These are phyloP conservation scores for Rhizomucor miehei DNA, from an alignment of 371 early-diverging fungal species.

Conservation along the genomic window DNA sequence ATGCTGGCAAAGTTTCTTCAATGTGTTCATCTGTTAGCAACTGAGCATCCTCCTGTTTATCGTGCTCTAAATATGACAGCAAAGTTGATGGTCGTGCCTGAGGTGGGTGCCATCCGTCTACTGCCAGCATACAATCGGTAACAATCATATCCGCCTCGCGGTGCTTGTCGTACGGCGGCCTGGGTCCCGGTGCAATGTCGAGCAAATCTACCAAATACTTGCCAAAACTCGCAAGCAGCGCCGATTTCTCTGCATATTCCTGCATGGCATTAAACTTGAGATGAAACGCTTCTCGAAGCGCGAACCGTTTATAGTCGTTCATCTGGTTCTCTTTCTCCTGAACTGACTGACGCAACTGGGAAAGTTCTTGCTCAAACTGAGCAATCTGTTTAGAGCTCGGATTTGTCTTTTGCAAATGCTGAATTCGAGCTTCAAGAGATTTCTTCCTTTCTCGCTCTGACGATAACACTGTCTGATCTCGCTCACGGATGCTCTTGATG, in stretches of 20 bases:
- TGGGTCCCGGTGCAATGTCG: conserved; percentile 31
- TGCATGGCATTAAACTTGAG: conserved; percentile 40
- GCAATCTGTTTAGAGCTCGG: conserved; percentile 27
- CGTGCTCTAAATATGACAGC: background rate
- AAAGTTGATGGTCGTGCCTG: conserved; percentile 37
- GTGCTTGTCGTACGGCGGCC: conserved; percentile 27
- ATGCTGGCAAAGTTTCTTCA: background rate
- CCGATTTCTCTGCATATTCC: conserved; percentile 41
- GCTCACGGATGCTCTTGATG: conserved; percentile 38
- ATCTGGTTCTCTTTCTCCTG: conserved; percentile 33
- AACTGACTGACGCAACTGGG: conserved; percentile 30
- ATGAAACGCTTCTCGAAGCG: conserved; percentile 46
- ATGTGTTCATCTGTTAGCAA: conserved; percentile 6
- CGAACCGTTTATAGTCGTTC: conserved; percentile 46
- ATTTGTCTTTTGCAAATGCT: conserved; percentile 24
- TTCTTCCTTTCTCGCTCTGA: conserved; percentile 40
- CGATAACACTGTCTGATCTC: conserved; percentile 28
- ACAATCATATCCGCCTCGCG: conserved; percentile 30
- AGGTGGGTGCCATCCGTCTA: conserved; percentile 38
- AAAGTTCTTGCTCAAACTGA: conserved; percentile 33
- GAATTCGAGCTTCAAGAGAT: conserved; percentile 29
- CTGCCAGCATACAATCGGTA: conserved; percentile 34
- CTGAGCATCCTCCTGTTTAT: conserved; percentile 7
- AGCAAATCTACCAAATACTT: conserved; percentile 42
- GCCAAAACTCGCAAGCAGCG: conserved; percentile 42